phyloP scores from a whole-genome alignment of 2,329 filamentous ascomycete genomes.

The Aureobasidium sp. region DNA sequence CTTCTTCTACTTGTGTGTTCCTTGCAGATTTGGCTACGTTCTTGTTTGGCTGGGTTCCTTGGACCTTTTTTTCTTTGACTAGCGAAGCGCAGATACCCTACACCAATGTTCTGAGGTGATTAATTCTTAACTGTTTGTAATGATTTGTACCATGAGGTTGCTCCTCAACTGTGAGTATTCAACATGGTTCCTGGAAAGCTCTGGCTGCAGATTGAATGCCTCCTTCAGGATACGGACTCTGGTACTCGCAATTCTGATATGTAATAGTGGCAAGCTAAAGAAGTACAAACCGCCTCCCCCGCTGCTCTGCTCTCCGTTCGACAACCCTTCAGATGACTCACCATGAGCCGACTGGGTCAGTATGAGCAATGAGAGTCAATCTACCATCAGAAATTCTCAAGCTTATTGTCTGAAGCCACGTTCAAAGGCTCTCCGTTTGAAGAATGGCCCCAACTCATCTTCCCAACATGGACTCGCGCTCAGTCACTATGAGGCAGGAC shows the following conservation, averaged over 20 bases:
- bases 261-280: slow-evolving; percentile 1
- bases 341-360: too few relatives aligned
- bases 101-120: not conserved
- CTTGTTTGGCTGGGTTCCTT: not conserved
- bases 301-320: not conserved
- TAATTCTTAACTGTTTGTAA: not conserved
- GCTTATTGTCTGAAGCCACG: too few relatives aligned
- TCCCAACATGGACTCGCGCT: too few relatives aligned
- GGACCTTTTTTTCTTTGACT: not conserved
- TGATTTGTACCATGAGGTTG: too few relatives aligned
- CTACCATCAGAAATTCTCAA: too few relatives aligned
- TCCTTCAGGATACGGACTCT: not conserved
- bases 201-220: too few relatives aligned
- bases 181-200: too few relatives aligned
- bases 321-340: not conserved
- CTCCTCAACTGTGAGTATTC: too few relatives aligned
- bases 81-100: slow-evolving; percentile 6
- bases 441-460: too few relatives aligned
- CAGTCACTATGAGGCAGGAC: too few relatives aligned
- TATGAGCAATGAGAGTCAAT: too few relatives aligned
- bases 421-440: too few relatives aligned
- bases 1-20: not conserved
- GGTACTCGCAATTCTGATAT: not conserved
- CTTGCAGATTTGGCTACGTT: not conserved
- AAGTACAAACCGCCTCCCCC: not conserved